These are phyloP conservation scores for Sclerotinia borealis DNA, from an alignment of 2,329 filamentous ascomycete species.

Conservation along the genomic window DNA sequence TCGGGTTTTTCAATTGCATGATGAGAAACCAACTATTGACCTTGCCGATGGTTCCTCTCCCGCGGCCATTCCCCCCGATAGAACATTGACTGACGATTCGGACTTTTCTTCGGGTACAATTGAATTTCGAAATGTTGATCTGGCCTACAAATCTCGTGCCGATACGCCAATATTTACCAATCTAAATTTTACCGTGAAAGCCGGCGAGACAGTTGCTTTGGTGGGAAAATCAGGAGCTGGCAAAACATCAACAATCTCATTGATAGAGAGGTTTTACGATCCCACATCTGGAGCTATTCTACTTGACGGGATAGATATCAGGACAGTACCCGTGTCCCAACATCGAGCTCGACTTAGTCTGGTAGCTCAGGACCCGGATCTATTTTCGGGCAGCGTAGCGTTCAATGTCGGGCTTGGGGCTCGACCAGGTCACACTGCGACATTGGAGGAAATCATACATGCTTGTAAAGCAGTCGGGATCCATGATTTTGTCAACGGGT, in stretches of 20 bases:
- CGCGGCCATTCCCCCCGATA: not conserved
- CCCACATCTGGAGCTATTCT: constrained; percentile 32
- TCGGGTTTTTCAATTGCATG: constrained; percentile 48
- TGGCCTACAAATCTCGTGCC: constrained; percentile 59
- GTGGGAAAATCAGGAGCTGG: constrained; percentile 62
- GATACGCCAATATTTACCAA: constrained; percentile 51
- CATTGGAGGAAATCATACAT: constrained; percentile 55
- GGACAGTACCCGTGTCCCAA: constrained; percentile 36
- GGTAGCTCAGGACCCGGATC: constrained; percentile 50
- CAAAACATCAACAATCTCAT: constrained; percentile 58
- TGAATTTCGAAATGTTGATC: constrained; percentile 52
- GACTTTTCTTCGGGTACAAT: constrained; percentile 33
- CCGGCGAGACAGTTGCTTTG: constrained; percentile 56
- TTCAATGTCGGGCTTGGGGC: constrained; percentile 53
- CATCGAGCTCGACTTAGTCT: constrained; percentile 49
- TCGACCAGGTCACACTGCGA: constrained; percentile 47
- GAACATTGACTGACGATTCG: not conserved
- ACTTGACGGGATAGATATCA: constrained; percentile 39
- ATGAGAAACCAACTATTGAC: constrained; percentile 35
- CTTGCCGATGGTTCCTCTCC: not conserved
- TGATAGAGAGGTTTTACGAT: constrained; percentile 47
- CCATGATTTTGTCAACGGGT: constrained; percentile 56
- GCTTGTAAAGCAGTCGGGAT: constrained; percentile 65
- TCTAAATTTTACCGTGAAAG: constrained; percentile 50
- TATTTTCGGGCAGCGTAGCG: constrained; percentile 50